Conservation (phyloP, 1,284 basidiomycete genomes). For the Rhodotorula sp. region DNA sequence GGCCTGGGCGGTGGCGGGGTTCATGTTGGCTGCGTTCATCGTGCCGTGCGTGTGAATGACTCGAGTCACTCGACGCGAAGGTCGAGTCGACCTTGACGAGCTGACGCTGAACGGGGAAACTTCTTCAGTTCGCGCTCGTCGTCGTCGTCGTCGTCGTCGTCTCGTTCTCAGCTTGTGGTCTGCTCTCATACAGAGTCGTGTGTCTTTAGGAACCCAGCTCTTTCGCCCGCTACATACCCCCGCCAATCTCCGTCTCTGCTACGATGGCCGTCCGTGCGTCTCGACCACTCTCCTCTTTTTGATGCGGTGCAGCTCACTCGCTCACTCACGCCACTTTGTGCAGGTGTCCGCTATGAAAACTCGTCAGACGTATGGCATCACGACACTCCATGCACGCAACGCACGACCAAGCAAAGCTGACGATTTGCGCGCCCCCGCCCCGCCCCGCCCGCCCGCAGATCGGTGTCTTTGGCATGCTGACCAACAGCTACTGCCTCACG, state of each 20-base stretch:
- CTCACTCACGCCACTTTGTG: slow-evolving; percentile 1
- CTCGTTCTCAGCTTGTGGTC: background rate
- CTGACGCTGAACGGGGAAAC: no score
- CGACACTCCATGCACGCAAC: background rate
- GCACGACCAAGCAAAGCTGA: background rate
- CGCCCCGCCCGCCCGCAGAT: slow-evolving; percentile 25
- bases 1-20: slow-evolving; percentile 41
- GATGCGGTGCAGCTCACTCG: slow-evolving; percentile 5
- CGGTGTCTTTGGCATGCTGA: slow-evolving; percentile 66
- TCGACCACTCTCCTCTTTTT: background rate
- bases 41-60: background rate
- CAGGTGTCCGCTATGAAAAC: slow-evolving; percentile 75
- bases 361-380: slow-evolving; percentile 71
- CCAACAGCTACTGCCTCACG: slow-evolving; percentile 85
- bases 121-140: background rate
- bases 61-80: background rate
- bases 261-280: slow-evolving; percentile 57
- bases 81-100: background rate
- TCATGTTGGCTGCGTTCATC: slow-evolving; percentile 46
- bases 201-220: no score
- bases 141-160: background rate
- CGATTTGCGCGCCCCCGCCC: no score
- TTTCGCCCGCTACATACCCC: background rate
- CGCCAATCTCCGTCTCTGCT: slow-evolving; percentile 1
- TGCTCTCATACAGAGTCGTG: no score